phyloP scores from a whole-genome alignment of 2,329 filamentous ascomycete species.

The Colletotrichum brevisporum region DNA sequence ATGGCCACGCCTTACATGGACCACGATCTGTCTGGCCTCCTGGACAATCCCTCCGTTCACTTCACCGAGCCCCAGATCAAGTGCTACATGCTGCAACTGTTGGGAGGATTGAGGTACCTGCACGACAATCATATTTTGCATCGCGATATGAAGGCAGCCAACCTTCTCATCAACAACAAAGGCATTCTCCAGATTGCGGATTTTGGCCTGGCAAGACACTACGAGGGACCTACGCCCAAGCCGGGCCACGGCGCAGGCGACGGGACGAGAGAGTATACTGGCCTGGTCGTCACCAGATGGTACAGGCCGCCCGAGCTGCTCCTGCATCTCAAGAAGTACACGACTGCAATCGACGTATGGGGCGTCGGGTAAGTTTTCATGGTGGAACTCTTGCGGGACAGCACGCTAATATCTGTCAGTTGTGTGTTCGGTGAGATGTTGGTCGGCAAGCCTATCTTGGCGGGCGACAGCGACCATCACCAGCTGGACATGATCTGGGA shows the following conservation, averaged over 20 bases:
- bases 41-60: slow-evolving; percentile 92
- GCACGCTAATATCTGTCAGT: slow-evolving; percentile 58
- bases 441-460: slow-evolving; percentile 90
- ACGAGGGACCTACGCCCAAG: slow-evolving; percentile 85
- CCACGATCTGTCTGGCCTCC: slow-evolving; percentile 95
- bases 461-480: slow-evolving; percentile 89
- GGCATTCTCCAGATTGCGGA: slow-evolving; percentile 97
- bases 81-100: slow-evolving; percentile 94
- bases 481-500: slow-evolving; percentile 96
- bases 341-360: slow-evolving; percentile 98
- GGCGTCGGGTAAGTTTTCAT: slow-evolving; percentile 82
- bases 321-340: slow-evolving; percentile 89
- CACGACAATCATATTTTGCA: slow-evolving; percentile 93
- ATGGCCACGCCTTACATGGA: slow-evolving; percentile 99
- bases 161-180: slow-evolving; percentile 94
- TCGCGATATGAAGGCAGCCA: slow-evolving; percentile 99
- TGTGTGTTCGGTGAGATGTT: slow-evolving; percentile 99
- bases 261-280: slow-evolving; percentile 91
- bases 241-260: slow-evolving; percentile 86
- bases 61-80: slow-evolving; percentile 95
- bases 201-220: slow-evolving; percentile 94
- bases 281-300: slow-evolving; percentile 97
- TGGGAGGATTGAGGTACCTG: slow-evolving; percentile 90
- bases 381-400: slow-evolving; percentile 4
- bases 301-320: slow-evolving; percentile 95